Evolutionary conservation across 768 basidiomycete species (phyloP).

Genomic region (Pulveroboletus ravenelii): DNA sequence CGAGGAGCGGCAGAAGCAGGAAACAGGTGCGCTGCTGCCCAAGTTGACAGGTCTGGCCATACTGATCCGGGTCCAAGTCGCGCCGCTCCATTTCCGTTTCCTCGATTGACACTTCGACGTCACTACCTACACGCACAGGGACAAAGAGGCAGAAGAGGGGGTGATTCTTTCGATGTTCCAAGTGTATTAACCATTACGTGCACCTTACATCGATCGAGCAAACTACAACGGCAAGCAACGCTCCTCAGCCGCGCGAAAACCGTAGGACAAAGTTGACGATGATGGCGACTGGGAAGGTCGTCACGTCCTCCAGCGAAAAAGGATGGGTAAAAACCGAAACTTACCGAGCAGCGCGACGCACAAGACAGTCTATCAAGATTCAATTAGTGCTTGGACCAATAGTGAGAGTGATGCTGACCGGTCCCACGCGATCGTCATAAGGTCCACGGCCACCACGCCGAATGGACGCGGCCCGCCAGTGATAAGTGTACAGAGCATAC

Average conservation of each 20-base stretch:
- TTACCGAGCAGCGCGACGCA: slow-evolving; percentile 77
- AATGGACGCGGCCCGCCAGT: slow-evolving; percentile 94
- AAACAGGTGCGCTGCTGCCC: slow-evolving; percentile 43
- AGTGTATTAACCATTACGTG: slow-evolving; percentile 3
- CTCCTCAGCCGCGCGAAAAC: slow-evolving; percentile 44
- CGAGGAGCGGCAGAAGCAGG: slow-evolving; percentile 49
- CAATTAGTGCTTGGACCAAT: slow-evolving; percentile 11
- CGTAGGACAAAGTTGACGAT: slow-evolving; percentile 82
- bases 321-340: slow-evolving; percentile 17
- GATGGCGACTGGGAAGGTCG: slow-evolving; percentile 57
- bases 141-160: slow-evolving; percentile 57
- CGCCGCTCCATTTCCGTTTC: slow-evolving; percentile 71
- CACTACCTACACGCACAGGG: slow-evolving; percentile 44
- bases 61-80: slow-evolving; percentile 29
- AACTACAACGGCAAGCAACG: neutral
- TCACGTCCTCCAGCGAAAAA: neutral
- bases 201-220: slow-evolving; percentile 16
- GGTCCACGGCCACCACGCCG: slow-evolving; percentile 87
- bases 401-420: slow-evolving; percentile 52
- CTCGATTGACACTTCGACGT: slow-evolving; percentile 65
- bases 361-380: slow-evolving; percentile 59
- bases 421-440: slow-evolving; percentile 94
- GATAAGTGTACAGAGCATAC: slow-evolving; percentile 92
- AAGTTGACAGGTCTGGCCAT: neutral
- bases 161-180: slow-evolving; percentile 20